Evolutionary conservation across 2,329 filamentous ascomycete species (phyloP), one percentile per base, ranked within the genome.

Genomic region (Exophiala lecanii-corni): DNA sequence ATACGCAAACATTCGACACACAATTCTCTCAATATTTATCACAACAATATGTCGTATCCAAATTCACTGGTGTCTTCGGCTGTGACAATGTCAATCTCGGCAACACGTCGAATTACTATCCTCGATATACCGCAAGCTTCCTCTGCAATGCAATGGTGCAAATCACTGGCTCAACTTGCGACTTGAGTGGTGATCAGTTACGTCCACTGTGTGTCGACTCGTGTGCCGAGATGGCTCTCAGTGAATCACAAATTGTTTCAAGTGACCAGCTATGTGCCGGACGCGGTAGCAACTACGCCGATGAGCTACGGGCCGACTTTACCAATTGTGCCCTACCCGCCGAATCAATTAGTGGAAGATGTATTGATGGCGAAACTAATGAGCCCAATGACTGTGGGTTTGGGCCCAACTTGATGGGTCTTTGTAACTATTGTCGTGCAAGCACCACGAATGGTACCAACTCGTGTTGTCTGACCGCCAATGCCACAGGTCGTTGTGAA

Each of bases 141-240:
- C 76, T 98, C 53, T 98, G 92, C 75, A 97, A 94, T 72, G 78
- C 86, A 53, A 85, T 98, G 60, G 79, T 98, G 38, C 92, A 98
- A 66, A 89, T 88, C 61, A 97, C 92, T 4, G 80, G 84, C 57
- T 61, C 68, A 9, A 61, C 75, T 18, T 98, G 92, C 66, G 66
- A 69, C 15, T 69, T 94, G 34, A 76, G 82, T 0, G 64, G 73
- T n/a, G 67, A 74, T 20, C 70, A 82, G 31, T 79, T 86, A 4
- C 72, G 73, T 45, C 89, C 92, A 2, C 72, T 97, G 12, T 98
- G 92, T 65, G 92, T 91, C 34, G 84, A 92, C 51, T 83, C 86
- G 52, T 98, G 92, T 66, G 87, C 88, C 50, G 75, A 89, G 61
- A 88, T 83, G 61, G 91, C 91, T 23, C 81, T 86, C 54, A 95